Evolutionary conservation across 2,329 filamentous ascomycete genomes (phyloP).

Genomic region (Sporothrix brunneoviolacea): DNA sequence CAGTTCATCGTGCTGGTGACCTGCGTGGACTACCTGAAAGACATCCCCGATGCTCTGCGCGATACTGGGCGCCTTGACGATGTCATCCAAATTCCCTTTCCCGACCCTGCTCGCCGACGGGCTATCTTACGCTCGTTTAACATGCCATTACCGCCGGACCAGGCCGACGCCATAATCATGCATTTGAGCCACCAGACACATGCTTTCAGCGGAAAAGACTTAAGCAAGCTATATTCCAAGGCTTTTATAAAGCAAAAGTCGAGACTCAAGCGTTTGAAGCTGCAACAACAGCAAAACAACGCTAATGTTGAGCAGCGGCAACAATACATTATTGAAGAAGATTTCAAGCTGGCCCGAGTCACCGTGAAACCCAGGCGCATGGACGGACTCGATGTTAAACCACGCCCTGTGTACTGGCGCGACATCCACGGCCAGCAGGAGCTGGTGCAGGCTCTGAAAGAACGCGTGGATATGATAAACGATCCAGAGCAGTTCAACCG

Average conservation of each 20-base stretch:
- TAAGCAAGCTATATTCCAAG: slow-evolving; percentile 30
- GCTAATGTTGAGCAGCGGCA: neutral
- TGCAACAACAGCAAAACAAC: neutral
- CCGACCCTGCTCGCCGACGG: slow-evolving; percentile 61
- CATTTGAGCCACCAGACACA: slow-evolving; percentile 70
- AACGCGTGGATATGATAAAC: slow-evolving; percentile 39
- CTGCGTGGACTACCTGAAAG: slow-evolving; percentile 61
- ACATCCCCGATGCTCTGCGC: slow-evolving; percentile 64
- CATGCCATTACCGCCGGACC: slow-evolving; percentile 39
- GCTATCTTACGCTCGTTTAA: slow-evolving; percentile 64
- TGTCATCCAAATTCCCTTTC: slow-evolving; percentile 70
- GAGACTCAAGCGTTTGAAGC: neutral
- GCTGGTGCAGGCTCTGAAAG: slow-evolving; percentile 58
- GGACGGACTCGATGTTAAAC: slow-evolving; percentile 82
- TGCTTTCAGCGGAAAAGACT: slow-evolving; percentile 69
- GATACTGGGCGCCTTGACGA: slow-evolving; percentile 56
- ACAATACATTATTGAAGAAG: slow-evolving; percentile 30
- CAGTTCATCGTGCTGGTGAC: slow-evolving; percentile 69
- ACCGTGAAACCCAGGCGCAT: slow-evolving; percentile 76
- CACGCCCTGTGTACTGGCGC: slow-evolving; percentile 75
- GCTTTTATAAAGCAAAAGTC: neutral
- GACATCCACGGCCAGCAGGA: slow-evolving; percentile 81
- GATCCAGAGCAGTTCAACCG: slow-evolving; percentile 26
- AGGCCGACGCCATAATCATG: slow-evolving; percentile 46
- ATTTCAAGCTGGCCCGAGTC: slow-evolving; percentile 60